phyloP scores from a whole-genome alignment of 139 green algal species.

The Chlamydomonas sp. region DNA sequence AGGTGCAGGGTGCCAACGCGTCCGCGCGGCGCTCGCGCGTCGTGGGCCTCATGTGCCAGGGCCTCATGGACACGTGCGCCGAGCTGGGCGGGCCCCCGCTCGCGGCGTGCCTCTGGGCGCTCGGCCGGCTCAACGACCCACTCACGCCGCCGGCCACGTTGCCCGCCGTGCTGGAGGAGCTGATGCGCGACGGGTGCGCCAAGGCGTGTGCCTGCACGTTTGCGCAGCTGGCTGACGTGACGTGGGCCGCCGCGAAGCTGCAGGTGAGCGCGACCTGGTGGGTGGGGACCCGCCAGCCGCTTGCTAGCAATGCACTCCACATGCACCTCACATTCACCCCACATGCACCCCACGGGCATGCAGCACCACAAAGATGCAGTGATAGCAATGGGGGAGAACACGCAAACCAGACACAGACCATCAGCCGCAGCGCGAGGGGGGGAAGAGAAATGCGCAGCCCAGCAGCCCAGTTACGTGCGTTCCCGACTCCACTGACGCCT shows the following conservation, averaged over 20 bases:
- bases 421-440: no score
- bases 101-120: background rate
- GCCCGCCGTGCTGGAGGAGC: background rate
- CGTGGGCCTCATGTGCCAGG: background rate
- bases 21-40: background rate
- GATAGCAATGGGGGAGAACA: no score
- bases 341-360: no score
- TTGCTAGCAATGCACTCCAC: no score
- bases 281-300: no score
- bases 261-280: conserved; percentile 6
- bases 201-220: background rate
- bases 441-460: no score
- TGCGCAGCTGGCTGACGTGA: conserved; percentile 1
- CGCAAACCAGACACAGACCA: no score
- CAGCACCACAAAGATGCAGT: no score
- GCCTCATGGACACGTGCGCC: background rate
- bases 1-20: background rate
- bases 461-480: no score
- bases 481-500: no score
- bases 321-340: no score
- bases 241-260: conserved; percentile 4
- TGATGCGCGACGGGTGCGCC: background rate
- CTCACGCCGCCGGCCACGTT: background rate
- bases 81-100: background rate
- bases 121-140: background rate